A percentile compares a stretch with the other conserved stretches of the same genome.
Conservation (phyloP, 768 basidiomycete species). For the Suillus alpinus region DNA sequence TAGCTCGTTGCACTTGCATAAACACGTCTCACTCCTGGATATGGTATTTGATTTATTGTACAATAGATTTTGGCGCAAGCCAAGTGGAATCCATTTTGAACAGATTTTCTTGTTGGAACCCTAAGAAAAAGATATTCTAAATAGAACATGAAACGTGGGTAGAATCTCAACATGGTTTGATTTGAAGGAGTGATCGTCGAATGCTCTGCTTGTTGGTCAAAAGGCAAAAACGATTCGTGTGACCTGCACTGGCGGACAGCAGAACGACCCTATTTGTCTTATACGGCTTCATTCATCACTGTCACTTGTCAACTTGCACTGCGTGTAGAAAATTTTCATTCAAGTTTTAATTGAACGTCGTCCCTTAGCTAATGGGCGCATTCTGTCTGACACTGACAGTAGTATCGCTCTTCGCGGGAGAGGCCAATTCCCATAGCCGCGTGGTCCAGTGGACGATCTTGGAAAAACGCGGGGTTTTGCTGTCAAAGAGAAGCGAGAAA, state of each 20-base stretch:
- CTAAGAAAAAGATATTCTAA: background rate
- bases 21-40: slow-evolving; percentile 25
- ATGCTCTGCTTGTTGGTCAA: background rate
- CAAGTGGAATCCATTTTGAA: slow-evolving; percentile 22
- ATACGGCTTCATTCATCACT: background rate
- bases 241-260: background rate
- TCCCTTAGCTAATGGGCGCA: background rate
- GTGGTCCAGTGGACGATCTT: background rate
- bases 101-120: background rate
- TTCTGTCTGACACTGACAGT: background rate
- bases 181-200: background rate
- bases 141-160: background rate
- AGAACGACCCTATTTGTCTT: background rate
- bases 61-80: slow-evolving; percentile 21
- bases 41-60: slow-evolving; percentile 36
- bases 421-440: background rate
- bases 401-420: slow-evolving; percentile 1
- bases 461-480: background rate
- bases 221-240: background rate
- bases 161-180: background rate
- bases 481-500: background rate
- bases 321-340: background rate
- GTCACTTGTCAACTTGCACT: background rate
- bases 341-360: background rate
- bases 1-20: slow-evolving; percentile 18